Evolutionary conservation across 108 stramenopile species (phyloP), one percentile per base, ranked within the genome.

Genomic region (Nitzschia sp.): DNA sequence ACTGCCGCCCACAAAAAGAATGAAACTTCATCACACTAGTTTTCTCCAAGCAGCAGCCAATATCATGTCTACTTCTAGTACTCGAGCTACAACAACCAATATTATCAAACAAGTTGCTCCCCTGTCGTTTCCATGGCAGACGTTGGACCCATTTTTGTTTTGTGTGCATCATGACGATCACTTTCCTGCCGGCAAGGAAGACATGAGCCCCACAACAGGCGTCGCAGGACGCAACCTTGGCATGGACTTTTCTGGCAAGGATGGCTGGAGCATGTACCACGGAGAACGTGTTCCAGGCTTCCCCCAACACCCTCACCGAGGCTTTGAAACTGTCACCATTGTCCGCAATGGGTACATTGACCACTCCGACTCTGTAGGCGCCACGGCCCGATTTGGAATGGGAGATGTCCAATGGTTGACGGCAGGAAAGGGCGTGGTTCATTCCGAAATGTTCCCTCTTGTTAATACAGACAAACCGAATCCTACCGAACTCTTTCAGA

Each of bases 381-480:
- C 91, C 74, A 77, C 60, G 0, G 86, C 82, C 19, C 65, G 83
- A 7, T 88, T 86, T 72, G 89, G 89, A 9, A 43, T 70, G 25
- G 86, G 85, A 10, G 92, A 94, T 72, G 65, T 96, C 7, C 95
- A 96, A 75, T 94, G 91, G 92, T 91, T 96, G 92, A 94, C 93
- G 3, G 92, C 95, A 9, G 95, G 91, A 15, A 46, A 51, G 20
- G 95, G 95, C 14, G 71, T 94, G 21, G 83, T 90, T 8, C 95
- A 96, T 55, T 82, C 78, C 0, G 89, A 89, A 77, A 86, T 85
- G 81, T 87, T 87, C 56, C 86, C 84, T 8, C 67, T 88, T 40
- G 59, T 83, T 19, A 46, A 72, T 14, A 58, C 57, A 6, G 70
- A 81, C 22, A 41, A 57, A 41, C 57, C 57, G 0, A 88, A 88